A percentile compares a stretch with the other conserved stretches of the same genome.
These are phyloP conservation scores for Carex myosuroides DNA, from an alignment of 176 grass and related monocot genomes.

Conservation along the genomic window DNA sequence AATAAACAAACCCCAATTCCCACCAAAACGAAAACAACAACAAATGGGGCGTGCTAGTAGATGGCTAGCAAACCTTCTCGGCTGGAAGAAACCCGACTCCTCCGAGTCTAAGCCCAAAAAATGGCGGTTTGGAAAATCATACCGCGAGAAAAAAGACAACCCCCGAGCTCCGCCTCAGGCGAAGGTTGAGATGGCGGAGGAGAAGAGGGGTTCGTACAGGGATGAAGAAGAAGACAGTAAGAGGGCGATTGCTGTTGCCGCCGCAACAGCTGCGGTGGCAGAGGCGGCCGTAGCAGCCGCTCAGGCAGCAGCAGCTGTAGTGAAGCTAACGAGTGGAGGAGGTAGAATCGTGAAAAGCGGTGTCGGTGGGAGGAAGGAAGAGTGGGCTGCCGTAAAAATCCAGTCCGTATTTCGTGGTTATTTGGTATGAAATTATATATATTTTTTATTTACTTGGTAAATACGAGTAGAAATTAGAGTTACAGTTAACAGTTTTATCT, in stretches of 20 bases:
- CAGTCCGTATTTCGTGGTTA: slow-evolving; percentile 91
- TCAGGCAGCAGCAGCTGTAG: slow-evolving; percentile 66
- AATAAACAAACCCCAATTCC: not conserved
- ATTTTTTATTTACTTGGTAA: not conserved
- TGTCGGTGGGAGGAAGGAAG: slow-evolving; percentile 28
- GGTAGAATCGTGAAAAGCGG: not conserved
- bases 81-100: slow-evolving; percentile 20
- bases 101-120: slow-evolving; percentile 35
- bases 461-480: not conserved
- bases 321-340: slow-evolving; percentile 66
- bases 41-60: slow-evolving; percentile 64
- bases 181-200: slow-evolving; percentile 2
- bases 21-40: not conserved
- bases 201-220: slow-evolving; percentile 39
- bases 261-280: slow-evolving; percentile 73
- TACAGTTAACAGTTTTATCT: not conserved
- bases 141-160: slow-evolving; percentile 47
- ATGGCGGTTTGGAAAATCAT: slow-evolving; percentile 84
- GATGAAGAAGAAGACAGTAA: slow-evolving; percentile 40
- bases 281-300: slow-evolving; percentile 71
- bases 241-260: slow-evolving; percentile 72
- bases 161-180: not conserved
- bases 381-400: slow-evolving; percentile 64
- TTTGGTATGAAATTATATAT: slow-evolving; percentile 40
- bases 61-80: slow-evolving; percentile 72